Percentiles rank a stretch among this genome's conserved stretches.
These are phyloP conservation scores for Apocynum venetum DNA, from an alignment of 257 asterid genomes.

Conservation along the genomic window DNA sequence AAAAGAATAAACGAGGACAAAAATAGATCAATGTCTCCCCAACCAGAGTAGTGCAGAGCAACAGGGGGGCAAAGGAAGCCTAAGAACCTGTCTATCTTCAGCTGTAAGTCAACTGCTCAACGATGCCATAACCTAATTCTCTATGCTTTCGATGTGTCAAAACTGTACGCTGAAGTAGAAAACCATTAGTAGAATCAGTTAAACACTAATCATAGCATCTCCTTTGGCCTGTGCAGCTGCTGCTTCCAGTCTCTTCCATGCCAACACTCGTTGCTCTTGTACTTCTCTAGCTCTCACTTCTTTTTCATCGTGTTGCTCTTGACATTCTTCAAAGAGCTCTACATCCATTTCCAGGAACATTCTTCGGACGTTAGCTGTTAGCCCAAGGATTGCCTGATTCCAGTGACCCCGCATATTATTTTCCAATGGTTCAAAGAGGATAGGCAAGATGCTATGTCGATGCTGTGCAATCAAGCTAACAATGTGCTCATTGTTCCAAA, in stretches of 20 bases:
- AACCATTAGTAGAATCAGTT: slow-evolving; percentile 1
- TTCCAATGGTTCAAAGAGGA: slow-evolving; percentile 72
- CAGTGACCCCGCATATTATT: slow-evolving; percentile 68
- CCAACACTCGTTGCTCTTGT: slow-evolving; percentile 46
- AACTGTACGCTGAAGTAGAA: slow-evolving; percentile 11
- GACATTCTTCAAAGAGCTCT: slow-evolving; percentile 77
- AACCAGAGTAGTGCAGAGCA: slow-evolving; percentile 7
- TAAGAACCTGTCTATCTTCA: slow-evolving; percentile 13
- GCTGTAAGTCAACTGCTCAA: neutral
- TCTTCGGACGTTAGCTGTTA: slow-evolving; percentile 68
- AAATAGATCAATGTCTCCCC: slow-evolving; percentile 7
- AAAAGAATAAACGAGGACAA: neutral
- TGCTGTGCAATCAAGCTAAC: slow-evolving; percentile 72
- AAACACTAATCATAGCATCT: slow-evolving; percentile 2
- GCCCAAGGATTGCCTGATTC: slow-evolving; percentile 82
- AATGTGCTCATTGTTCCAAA: slow-evolving; percentile 93
- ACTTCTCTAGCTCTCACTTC: slow-evolving; percentile 49
- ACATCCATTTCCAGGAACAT: slow-evolving; percentile 88
- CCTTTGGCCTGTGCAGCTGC: slow-evolving; percentile 38
- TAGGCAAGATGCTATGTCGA: slow-evolving; percentile 62
- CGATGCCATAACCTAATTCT: slow-evolving; percentile 5
- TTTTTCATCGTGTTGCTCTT: slow-evolving; percentile 51
- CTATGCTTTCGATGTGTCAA: slow-evolving; percentile 8
- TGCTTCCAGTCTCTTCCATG: slow-evolving; percentile 83
- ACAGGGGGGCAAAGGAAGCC: slow-evolving; percentile 8